Conservation (phyloP, 768 basidiomycete species). For the Boletus vermiculosoides region DNA sequence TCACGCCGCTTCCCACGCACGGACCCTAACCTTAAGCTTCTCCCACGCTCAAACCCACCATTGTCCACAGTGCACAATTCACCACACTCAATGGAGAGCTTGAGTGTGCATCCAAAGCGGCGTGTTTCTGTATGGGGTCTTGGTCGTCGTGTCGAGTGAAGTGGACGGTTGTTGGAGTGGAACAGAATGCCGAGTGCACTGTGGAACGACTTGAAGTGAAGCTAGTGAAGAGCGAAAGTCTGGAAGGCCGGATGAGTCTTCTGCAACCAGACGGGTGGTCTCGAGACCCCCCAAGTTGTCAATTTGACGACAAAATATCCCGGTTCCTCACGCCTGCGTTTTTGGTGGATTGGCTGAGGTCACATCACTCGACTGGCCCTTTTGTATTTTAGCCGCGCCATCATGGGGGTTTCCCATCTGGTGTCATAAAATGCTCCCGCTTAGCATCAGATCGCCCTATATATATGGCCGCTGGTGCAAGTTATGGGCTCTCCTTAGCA, state of each 20-base stretch:
- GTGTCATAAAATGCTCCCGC: neutral
- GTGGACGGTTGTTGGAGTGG: neutral
- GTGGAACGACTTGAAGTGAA: neutral
- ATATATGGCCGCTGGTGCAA: neutral
- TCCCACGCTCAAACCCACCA: conserved; percentile 32
- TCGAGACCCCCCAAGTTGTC: conserved; percentile 25
- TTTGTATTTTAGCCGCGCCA: neutral
- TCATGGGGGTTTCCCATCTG: neutral
- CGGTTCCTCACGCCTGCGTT: conserved; percentile 4
- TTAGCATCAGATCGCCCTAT: neutral
- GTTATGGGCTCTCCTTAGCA: neutral
- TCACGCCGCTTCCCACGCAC: conserved; percentile 42
- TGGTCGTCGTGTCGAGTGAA: neutral
- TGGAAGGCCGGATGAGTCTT: neutral
- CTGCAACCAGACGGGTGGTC: conserved; percentile 20
- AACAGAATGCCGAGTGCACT: neutral
- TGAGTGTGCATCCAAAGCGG: neutral
- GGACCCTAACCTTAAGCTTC: conserved; percentile 41
- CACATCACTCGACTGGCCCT: neutral
- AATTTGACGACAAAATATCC: conserved; percentile 12
- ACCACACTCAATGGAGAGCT: conserved; percentile 2
- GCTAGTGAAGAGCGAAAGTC: neutral
- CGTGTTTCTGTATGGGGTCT: neutral
- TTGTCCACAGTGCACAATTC: conserved; percentile 15
- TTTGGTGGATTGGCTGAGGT: neutral